Percentiles rank a stretch among this genome's conserved stretches.
Conservation (phyloP, 1,284 basidiomycete genomes). For the Rhodofomes roseus region DNA sequence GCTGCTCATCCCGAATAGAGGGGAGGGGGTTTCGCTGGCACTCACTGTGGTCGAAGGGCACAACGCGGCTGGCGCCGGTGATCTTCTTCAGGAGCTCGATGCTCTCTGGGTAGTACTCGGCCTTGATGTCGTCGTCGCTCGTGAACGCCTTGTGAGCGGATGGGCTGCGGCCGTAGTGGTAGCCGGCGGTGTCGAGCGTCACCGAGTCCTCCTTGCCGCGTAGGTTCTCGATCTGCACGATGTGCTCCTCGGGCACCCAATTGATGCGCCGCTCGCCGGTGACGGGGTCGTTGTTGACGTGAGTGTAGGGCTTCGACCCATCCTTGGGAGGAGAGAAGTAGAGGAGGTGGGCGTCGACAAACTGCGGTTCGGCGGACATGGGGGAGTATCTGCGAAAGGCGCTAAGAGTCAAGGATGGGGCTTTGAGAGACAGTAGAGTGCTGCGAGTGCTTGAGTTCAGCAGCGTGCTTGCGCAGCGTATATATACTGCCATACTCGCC, state of each 20-base stretch:
- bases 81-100: conserved; percentile 54
- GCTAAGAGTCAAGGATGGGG: not conserved
- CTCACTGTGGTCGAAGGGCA: conserved; percentile 65
- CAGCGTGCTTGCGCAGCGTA: not conserved
- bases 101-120: conserved; percentile 59
- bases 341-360: conserved; percentile 21
- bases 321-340: conserved; percentile 31
- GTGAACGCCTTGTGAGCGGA: conserved; percentile 41
- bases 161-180: conserved; percentile 42
- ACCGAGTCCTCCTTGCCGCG: conserved; percentile 47
- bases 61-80: conserved; percentile 56
- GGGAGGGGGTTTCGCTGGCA: not conserved
- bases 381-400: not conserved
- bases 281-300: conserved; percentile 23
- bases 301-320: conserved; percentile 28
- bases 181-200: conserved; percentile 53
- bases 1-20: not conserved
- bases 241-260: conserved; percentile 36
- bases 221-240: conserved; percentile 49
- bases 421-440: not conserved
- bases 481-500: not conserved
- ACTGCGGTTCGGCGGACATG: conserved; percentile 14
- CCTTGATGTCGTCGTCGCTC: conserved; percentile 45
- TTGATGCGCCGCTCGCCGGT: conserved; percentile 41
- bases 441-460: not conserved